Base-by-base conservation (phyloP, 805 yeast species). In the Sugiyamaella smithiae region DNA sequence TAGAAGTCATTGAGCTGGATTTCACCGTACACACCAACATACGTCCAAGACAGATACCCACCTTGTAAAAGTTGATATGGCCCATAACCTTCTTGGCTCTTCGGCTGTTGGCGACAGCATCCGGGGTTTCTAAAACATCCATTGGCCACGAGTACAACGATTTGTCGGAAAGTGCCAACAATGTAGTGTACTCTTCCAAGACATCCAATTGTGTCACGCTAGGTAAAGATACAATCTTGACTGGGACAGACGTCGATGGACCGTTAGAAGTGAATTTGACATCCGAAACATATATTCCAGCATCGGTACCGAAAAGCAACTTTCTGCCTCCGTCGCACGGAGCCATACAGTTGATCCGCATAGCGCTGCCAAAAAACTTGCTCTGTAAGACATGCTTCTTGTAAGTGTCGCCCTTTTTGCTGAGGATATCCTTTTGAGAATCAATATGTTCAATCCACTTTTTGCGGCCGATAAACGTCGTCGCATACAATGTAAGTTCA, bases 271-370 rank as follows among this genome's bases (percentile, higher is more conserved):
- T 69, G 45, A 81, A 69, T 50, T 77, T 75, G 40, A 83, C 78
- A 38, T 88, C 88, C 40, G 93, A 81, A 40, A 88, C 79, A 73
- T 85, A 93, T 2, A 93, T 82, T 4, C 99, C 98, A 0, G 84
- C 76, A 62, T 88, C 96, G 0, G 98, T 89, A 37, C 98, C 98
- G 61, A 87, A 90, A 29, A 93, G 66, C 55, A 90, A 69, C 63
- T 90, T 87, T 55, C 95, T 78, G 17, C 98, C 98, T 46, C 97
- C 97, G 62, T 93, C 96, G 65, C 87, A 85, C 28, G 97, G 95
- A 33, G 86, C 89, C 24, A 89, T 91, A 71, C 97, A 89, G 62
- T 88, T 89, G 58, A 91, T 86, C 52, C 85, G 79, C 62, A 90
- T 81, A 17, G 74, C 72, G 43, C 82, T 80, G 55, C 81, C 88